phyloP scores from a whole-genome alignment of 371 early-diverging fungal species.

The Fennellomyces sp. region DNA sequence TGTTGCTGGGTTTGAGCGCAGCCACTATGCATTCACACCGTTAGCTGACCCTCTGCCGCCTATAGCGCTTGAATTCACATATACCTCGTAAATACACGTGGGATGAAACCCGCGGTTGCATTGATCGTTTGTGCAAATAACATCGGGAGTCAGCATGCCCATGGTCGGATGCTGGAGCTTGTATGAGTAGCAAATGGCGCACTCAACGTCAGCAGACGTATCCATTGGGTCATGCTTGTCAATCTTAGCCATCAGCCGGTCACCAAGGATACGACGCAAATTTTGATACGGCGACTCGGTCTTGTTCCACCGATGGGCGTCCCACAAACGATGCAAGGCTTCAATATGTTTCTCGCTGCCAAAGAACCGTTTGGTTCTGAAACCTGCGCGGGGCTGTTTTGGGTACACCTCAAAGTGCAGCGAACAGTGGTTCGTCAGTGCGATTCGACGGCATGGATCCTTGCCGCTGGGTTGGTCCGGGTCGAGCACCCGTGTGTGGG shows the following conservation, averaged over 20 bases:
- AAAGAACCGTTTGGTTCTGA: slow-evolving; percentile 38
- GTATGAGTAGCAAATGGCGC: slow-evolving; percentile 49
- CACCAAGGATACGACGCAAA: not conserved
- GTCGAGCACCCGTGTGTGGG: slow-evolving; percentile 37
- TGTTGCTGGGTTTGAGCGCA: slow-evolving; percentile 38
- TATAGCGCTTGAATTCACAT: not conserved
- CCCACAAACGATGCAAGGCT: slow-evolving; percentile 26
- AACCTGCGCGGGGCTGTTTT: slow-evolving; percentile 13
- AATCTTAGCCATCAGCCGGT: not conserved
- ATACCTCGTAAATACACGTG: slow-evolving; percentile 39
- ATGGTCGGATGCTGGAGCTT: slow-evolving; percentile 21
- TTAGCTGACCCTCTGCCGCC: not conserved
- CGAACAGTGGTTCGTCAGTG: slow-evolving; percentile 46
- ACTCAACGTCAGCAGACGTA: slow-evolving; percentile 30
- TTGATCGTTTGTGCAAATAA: slow-evolving; percentile 28
- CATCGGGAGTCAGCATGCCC: slow-evolving; percentile 25
- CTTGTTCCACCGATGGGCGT: slow-evolving; percentile 4
- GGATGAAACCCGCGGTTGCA: slow-evolving; percentile 48
- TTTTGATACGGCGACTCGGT: slow-evolving; percentile 8
- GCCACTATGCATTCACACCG: slow-evolving; percentile 28
- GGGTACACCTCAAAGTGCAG: slow-evolving; percentile 38
- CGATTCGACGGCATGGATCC: slow-evolving; percentile 44
- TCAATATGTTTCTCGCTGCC: slow-evolving; percentile 37
- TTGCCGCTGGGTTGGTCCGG: slow-evolving; percentile 35
- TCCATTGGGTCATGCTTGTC: not conserved